Percentiles rank a stretch among this genome's conserved stretches.
These are phyloP conservation scores for Cytospora chrysosperma DNA, from an alignment of 2,329 filamentous ascomycete genomes.

Conservation along the genomic window DNA sequence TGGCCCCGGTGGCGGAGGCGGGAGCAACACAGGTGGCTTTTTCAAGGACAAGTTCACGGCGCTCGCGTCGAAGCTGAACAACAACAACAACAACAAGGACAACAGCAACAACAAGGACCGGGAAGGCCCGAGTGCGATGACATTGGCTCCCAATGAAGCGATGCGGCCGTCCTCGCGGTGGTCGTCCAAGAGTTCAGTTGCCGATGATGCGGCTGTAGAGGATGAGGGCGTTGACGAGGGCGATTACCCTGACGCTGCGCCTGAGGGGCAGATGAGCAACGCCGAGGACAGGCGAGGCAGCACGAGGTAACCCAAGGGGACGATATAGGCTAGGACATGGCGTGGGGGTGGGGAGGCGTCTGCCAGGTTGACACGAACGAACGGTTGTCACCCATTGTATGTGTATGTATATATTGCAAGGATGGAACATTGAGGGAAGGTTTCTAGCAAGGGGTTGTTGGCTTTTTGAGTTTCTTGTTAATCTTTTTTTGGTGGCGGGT, in stretches of 20 bases:
- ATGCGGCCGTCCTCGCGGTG: constrained; percentile 24
- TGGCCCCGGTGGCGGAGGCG: constrained; percentile 26
- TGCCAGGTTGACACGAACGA: neutral
- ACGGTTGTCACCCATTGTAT: neutral
- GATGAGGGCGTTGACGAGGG: constrained; percentile 22
- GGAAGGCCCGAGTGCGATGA: neutral
- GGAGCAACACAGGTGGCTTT: constrained; percentile 8
- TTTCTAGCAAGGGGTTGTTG: neutral
- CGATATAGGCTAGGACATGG: constrained; percentile 2
- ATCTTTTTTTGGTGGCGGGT: neutral
- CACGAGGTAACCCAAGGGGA: neutral
- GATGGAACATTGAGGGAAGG: neutral
- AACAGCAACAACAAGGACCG: constrained; percentile 34
- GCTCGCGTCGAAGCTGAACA: constrained; percentile 29
- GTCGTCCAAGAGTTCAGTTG: constrained; percentile 16
- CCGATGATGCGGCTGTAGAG: constrained; percentile 25
- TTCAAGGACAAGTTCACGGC: constrained; percentile 29
- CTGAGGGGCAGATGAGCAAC: constrained; percentile 1
- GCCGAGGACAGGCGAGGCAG: neutral
- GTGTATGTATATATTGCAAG: neutral
- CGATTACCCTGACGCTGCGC: neutral
- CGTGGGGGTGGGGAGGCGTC: neutral
- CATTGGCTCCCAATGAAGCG: constrained; percentile 24
- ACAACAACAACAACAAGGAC: constrained; percentile 1
- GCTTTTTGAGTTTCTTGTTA: too few species aligned